Percentiles rank a stretch among this genome's conserved stretches.
phyloP scores from a whole-genome alignment of 2,329 filamentous ascomycete genomes.

The Rhexocercosporidium sp. region DNA sequence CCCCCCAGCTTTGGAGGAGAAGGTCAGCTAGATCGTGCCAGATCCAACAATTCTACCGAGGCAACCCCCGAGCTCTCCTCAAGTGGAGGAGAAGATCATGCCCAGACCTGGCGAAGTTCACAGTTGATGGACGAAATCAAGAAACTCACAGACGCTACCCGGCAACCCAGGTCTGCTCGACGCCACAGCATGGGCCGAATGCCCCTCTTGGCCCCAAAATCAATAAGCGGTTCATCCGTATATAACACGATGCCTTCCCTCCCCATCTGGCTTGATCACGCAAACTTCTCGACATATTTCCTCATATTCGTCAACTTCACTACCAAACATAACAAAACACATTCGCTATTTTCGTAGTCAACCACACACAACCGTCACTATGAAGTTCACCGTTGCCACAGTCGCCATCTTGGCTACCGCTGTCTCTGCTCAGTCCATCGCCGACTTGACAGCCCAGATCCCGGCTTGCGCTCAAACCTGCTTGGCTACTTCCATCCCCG shows the following conservation, averaged over 20 bases:
- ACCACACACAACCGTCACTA: slow-evolving; percentile 17
- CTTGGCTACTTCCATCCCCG: slow-evolving; percentile 26
- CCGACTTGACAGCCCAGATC: slow-evolving; percentile 23
- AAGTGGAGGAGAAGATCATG: not conserved
- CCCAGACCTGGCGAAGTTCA: not conserved
- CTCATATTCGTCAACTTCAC: no score
- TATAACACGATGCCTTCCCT: not conserved
- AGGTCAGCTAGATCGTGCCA: not conserved
- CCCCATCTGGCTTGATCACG: not conserved
- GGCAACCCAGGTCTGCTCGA: not conserved
- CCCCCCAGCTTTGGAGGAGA: slow-evolving; percentile 6
- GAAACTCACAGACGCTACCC: not conserved
- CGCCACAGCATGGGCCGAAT: slow-evolving; percentile 1
- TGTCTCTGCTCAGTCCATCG: slow-evolving; percentile 32
- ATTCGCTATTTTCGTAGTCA: slow-evolving; percentile 4
- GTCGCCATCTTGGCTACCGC: slow-evolving; percentile 20
- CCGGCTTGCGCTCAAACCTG: slow-evolving; percentile 35
- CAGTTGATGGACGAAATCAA: not conserved
- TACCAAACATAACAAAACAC: not conserved
- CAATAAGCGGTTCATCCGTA: not conserved
- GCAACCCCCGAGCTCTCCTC: not conserved
- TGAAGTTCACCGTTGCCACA: slow-evolving; percentile 19
- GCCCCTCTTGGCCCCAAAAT: not conserved
- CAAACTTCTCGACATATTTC: not conserved
- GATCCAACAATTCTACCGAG: not conserved